Conservation (phyloP, 2,329 filamentous ascomycete species). For the Penicillium sp. region DNA sequence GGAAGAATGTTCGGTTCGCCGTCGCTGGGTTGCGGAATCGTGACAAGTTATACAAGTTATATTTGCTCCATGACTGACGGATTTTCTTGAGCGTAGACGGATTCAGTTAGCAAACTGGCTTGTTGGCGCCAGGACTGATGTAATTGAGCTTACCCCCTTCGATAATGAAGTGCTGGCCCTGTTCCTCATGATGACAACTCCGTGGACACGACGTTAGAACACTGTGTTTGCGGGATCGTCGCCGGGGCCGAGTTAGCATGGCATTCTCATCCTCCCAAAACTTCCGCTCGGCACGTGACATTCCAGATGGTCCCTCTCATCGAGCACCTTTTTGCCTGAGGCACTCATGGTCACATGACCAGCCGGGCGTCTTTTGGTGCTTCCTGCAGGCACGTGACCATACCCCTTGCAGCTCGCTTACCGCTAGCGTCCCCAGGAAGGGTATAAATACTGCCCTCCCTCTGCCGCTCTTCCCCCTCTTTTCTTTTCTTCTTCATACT, state of each 20-base stretch:
- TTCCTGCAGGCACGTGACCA: too few species aligned
- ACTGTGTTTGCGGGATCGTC: slow-evolving; percentile 7
- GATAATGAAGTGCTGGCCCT: slow-evolving; percentile 39
- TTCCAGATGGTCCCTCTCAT: too few species aligned
- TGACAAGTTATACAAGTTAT: slow-evolving; percentile 85
- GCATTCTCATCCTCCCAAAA: slow-evolving; percentile 25
- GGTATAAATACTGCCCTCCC: slow-evolving; percentile 27
- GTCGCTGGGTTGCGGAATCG: slow-evolving; percentile 46
- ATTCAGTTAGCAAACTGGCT: slow-evolving; percentile 4
- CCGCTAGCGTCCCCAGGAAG: slow-evolving; percentile 16
- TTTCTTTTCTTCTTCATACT: slow-evolving; percentile 46
- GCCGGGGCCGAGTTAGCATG: slow-evolving; percentile 6
- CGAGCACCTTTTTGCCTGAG: too few species aligned
- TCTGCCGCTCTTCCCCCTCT: slow-evolving; percentile 24
- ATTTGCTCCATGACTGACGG: slow-evolving; percentile 95
- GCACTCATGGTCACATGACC: too few species aligned
- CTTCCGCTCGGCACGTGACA: slow-evolving; percentile 15
- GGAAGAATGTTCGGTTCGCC: slow-evolving; percentile 69
- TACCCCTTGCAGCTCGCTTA: slow-evolving; percentile 23
- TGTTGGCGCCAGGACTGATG: not conserved
- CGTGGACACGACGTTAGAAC: slow-evolving; percentile 12
- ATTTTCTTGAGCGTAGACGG: slow-evolving; percentile 61
- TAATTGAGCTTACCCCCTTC: slow-evolving; percentile 31
- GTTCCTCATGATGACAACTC: slow-evolving; percentile 39
- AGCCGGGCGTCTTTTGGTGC: too few species aligned